These are phyloP conservation scores for Zizania latifolia DNA, from an alignment of 176 grass and related monocot genomes.

Conservation along the genomic window DNA sequence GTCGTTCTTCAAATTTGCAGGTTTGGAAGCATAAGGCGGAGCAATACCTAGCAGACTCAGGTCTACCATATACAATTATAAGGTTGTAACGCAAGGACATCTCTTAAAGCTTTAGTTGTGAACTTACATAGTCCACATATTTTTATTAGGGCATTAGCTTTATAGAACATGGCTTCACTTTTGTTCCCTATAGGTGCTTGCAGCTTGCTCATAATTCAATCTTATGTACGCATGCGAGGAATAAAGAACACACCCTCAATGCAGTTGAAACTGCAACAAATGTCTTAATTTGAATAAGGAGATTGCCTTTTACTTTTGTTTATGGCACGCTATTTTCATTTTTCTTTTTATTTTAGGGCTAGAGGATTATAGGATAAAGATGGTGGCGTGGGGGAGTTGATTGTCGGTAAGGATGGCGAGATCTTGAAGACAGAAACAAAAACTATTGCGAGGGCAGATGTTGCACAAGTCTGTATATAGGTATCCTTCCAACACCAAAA, in stretches of 20 bases:
- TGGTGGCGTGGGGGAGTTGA: constrained; percentile 64
- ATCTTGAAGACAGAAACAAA: constrained; percentile 74
- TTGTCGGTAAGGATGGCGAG: constrained; percentile 81
- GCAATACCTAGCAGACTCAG: constrained; percentile 78
- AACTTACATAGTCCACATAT: not conserved
- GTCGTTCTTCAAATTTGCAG: constrained; percentile 21
- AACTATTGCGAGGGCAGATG: constrained; percentile 85
- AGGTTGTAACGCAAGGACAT: constrained; percentile 33
- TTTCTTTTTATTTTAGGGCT: constrained; percentile 40
- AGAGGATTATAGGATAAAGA: constrained; percentile 95
- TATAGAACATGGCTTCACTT: not conserved
- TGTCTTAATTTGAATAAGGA: not conserved
- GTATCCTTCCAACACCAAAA: constrained; percentile 27
- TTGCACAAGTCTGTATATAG: constrained; percentile 95
- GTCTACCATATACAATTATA: constrained; percentile 85
- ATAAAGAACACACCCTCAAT: not conserved
- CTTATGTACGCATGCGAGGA: not conserved
- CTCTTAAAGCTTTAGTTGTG: not conserved
- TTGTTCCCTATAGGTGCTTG: not conserved
- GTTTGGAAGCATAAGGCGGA: constrained; percentile 91
- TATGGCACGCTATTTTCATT: not conserved
- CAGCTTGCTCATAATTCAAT: not conserved
- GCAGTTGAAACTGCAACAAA: not conserved
- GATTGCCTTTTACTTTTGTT: not conserved
- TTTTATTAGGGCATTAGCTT: not conserved